Conservation (phyloP, 1,139 yeast species). For the Sugiyamaella xylanicola region DNA sequence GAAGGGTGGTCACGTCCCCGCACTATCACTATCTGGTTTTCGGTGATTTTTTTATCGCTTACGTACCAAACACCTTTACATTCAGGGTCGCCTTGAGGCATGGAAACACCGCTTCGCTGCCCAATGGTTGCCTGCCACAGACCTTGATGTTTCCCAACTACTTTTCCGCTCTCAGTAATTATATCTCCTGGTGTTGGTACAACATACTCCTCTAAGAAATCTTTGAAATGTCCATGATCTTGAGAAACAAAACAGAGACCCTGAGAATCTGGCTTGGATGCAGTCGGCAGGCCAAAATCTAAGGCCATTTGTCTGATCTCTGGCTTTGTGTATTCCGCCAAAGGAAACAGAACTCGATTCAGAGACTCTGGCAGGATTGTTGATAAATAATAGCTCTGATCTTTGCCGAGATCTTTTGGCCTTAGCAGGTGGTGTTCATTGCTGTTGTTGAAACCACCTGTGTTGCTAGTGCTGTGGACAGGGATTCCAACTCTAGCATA, state of each 20-base stretch:
- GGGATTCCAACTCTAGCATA: conserved; percentile 65
- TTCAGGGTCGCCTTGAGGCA: conserved; percentile 84
- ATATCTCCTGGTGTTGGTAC: conserved; percentile 75
- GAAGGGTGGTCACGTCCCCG: conserved; percentile 66
- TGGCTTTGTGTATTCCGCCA: conserved; percentile 76
- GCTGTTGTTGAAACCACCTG: too few relatives aligned
- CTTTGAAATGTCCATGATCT: conserved; percentile 63
- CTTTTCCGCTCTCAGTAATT: conserved; percentile 62
- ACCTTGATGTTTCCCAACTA: conserved; percentile 84
- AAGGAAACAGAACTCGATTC: conserved; percentile 65
- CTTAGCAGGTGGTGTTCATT: conserved; percentile 56
- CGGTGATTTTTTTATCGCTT: conserved; percentile 61
- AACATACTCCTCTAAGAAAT: conserved; percentile 75
- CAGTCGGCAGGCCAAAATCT: conserved; percentile 58
- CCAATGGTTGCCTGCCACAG: conserved; percentile 95
- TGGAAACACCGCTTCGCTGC: conserved; percentile 71
- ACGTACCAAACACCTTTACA: conserved; percentile 87
- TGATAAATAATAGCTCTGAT: conserved; percentile 88
- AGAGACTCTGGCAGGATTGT: conserved; percentile 57
- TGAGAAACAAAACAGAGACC: conserved; percentile 92
- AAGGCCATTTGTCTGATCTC: conserved; percentile 69
- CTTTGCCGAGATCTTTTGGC: conserved; percentile 65
- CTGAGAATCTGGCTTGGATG: conserved; percentile 85
- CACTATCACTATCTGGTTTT: conserved; percentile 78
- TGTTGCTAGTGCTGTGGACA: conserved; percentile 1